Evolutionary conservation across 768 basidiomycete genomes (phyloP), one percentile per base, ranked within the genome.

Genomic region (Russula dissimulans): DNA sequence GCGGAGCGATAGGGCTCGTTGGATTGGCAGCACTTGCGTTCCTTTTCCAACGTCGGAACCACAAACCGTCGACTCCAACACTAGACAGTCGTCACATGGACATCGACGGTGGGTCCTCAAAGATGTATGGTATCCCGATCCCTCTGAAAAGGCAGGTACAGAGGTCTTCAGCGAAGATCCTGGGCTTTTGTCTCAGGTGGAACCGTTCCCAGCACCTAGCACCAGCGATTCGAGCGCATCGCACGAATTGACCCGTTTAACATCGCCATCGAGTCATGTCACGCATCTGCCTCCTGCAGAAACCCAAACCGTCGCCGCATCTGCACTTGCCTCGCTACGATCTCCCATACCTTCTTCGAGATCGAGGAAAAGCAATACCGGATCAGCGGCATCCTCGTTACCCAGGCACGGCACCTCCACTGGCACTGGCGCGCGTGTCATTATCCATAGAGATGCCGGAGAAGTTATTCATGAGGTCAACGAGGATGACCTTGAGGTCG

Each of bases 361-460:
- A 17, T 17, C 49, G 17, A 57, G 45, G 53, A 59, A 4, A 51
- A 32, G 32, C 49, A 22, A 44, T 22, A 39, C 32, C 47, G 15
- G 26, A 15, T 15, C 34, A 10, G 15, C 55, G 17, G 46, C 55
- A 36, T 22, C 26, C 8, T 31, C 42, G 32, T 51, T 43, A 38
- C 32, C 32, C 59, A 26, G 22, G 22, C 22, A 26, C 22, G 2
- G 22, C 22, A 26, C 22, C 22, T 26, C 22, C 22, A 26, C 22
- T 26, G 22, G 22, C 22, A 26, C 22, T 26, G 22, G 22, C 32
- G 36, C 59, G 48, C 60, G 14, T 9, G 47, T 42, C 41, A 52
- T 89, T 58, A 64, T 88, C 6, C 87, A 89, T 63, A 84, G 82
- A 3, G 89, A 89, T 68, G 79, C 78, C 9, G 86, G 86, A 55